Conservation (phyloP, 2,329 filamentous ascomycete species). For the Penicillium sp. region DNA sequence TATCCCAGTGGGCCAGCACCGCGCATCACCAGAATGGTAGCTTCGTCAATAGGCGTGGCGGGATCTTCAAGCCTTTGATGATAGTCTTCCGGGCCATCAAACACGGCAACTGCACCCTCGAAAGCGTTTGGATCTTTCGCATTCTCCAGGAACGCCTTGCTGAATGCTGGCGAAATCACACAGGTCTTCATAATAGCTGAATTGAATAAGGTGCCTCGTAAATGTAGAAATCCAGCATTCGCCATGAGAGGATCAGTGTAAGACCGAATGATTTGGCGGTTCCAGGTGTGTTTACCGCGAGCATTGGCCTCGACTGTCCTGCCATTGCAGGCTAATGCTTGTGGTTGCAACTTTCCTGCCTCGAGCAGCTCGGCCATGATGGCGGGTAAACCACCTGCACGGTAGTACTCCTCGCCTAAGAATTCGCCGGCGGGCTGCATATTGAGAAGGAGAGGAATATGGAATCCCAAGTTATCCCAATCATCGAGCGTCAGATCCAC, state of each 20-base stretch:
- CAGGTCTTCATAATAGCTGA: conserved; percentile 52
- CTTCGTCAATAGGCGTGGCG: conserved; percentile 35
- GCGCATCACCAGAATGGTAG: conserved; percentile 45
- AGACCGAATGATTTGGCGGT: conserved; percentile 44
- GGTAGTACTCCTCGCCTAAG: conserved; percentile 51
- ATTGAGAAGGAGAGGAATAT: conserved; percentile 50
- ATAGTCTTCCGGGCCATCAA: conserved; percentile 50
- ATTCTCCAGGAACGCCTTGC: conserved; percentile 43
- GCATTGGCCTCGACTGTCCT: conserved; percentile 20
- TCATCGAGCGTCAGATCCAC: conserved; percentile 49
- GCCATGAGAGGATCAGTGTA: conserved; percentile 45
- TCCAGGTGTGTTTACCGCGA: conserved; percentile 43
- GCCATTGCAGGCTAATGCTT: conserved; percentile 31
- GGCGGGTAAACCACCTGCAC: conserved; percentile 50
- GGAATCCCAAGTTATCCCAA: conserved; percentile 49
- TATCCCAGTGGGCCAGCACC: conserved; percentile 48
- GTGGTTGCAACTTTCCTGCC: conserved; percentile 42
- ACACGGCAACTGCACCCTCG: conserved; percentile 45
- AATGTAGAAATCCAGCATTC: conserved; percentile 49
- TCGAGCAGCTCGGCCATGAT: conserved; percentile 51
- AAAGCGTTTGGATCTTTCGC: conserved; percentile 47
- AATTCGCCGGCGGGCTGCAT: conserved; percentile 52
- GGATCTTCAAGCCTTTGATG: conserved; percentile 41
- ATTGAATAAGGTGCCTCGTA: conserved; percentile 46
- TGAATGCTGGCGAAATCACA: conserved; percentile 46